Base-by-base conservation (phyloP, 2,329 filamentous ascomycete genomes). In the Verruconis gallopava region DNA sequence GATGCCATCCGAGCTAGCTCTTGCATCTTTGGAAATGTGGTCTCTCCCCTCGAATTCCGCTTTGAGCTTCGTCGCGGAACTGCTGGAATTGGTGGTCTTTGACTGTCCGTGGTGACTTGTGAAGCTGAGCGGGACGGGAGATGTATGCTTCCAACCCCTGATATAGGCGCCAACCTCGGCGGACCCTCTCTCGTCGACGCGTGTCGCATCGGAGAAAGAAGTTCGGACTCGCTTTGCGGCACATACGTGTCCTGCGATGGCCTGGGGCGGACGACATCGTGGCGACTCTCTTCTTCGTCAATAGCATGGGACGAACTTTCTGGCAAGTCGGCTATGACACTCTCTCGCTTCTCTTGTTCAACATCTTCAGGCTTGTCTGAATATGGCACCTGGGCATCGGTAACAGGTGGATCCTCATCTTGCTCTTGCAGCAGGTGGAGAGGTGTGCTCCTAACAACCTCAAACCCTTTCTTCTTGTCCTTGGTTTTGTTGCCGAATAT, bases 391-490 rank as follows among this genome's bases (percentile, higher is more conserved):
- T 44, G 19, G 11, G 22, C 14, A 21, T 13, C 18, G 20, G 17
- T 5, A 5, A 22, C 20, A 21, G 36, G 37, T 32, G 22, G 6
- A n/a, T 40, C 37, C 12, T 40, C 42, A 15, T 44, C 37, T 21
- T 35, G 42, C 19, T 43, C 41, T 40, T 35, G 36, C 30, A 44
- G 36, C 14, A 30, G 37, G 15, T 44, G 42, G 12, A 44, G 21
- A 4, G 37, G 42, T 19, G 42, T 44, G 33, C 88, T 95, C 53
- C 91, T 71, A 13, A 98, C 89, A 4, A 98, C 91, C 58, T 96
- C 91, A 51, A 98, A 98, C 0, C 91, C 91, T 61, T 96, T 96
- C 49, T 81, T 80, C 61, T 93, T 93, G 50, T 95, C 89, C 56
- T 94, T 95, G 4, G 79, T 85, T 63, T 93, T 93, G 13, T 81